Evolutionary conservation across 208 protist genomes (phyloP), one percentile per base, ranked within the genome.

Genomic region (Trypanosoma platydactyli): DNA sequence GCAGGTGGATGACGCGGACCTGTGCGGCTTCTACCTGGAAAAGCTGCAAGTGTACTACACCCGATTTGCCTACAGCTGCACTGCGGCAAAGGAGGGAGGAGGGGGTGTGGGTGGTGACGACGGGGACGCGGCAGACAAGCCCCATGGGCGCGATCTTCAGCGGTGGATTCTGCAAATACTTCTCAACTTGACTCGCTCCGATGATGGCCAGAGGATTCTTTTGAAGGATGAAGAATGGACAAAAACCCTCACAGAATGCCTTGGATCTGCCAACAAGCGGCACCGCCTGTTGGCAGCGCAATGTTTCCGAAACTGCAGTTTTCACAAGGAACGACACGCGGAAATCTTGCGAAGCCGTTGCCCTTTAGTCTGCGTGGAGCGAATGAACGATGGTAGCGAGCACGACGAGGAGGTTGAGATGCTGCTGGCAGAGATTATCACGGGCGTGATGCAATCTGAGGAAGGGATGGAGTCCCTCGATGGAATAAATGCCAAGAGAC

Each of bases 231-330:
- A 85, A 20, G 86, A 90, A 35, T 94, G 86, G 84, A 71, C 70
- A 11, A 64, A 45, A 20, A 81, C 71, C 13, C 69, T 92, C 11
- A 69, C 60, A 29, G 65, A 53, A n/a, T 81, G 79, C 52, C 77
- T 91, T 16, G 30, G 51, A 22, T 73, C 79, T 12, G 20, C 52
- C 0, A 80, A 79, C 57, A 52, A 64, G n/a, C 52, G 57, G 18
- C 89, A 92, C 45, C 83, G 85, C 41, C 59, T 81, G 25, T 64
- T 94, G 15, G 86, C 82, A 1, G 85, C 79, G 0, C 81, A 91
- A 79, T 86, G 81, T 67, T 91, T 81, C 48, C 79, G 86, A 53
- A 94, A 94, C 77, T 94, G 89, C 75, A 77, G 73, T 52, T 64
- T 86, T 12, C 71, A 72, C 27, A 84, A 76, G 48, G 71, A 79